Conservation (phyloP, 78 protist species). For the Chrysochromulina tobinii region DNA sequence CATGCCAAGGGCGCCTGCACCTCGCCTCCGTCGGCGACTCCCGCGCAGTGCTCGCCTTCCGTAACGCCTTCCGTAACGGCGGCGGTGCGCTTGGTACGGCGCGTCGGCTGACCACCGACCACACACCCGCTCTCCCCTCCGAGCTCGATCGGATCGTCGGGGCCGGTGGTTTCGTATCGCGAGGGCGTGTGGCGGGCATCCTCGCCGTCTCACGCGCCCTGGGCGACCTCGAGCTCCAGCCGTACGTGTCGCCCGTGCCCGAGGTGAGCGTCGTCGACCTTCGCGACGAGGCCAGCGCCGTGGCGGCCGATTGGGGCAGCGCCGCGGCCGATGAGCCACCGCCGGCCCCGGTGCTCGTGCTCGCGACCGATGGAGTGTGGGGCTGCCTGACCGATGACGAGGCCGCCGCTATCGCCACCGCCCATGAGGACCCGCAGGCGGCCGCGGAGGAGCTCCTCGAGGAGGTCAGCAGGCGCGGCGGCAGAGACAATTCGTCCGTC, state of each 20-base stretch:
- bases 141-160: slow-evolving; percentile 73
- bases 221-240: slow-evolving; percentile 73
- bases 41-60: slow-evolving; percentile 66
- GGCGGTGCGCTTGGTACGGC: neutral
- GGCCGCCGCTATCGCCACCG: too few species aligned
- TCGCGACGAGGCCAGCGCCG: too few species aligned
- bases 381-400: too few species aligned
- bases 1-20: slow-evolving; percentile 20
- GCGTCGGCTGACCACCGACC: too few species aligned
- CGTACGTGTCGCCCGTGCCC: slow-evolving; percentile 53
- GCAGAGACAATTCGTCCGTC: too few species aligned
- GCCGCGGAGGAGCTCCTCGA: too few species aligned
- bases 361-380: too few species aligned
- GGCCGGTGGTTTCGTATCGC: slow-evolving; percentile 72
- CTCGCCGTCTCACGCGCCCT: slow-evolving; percentile 77
- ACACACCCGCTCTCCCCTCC: slow-evolving; percentile 24
- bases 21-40: slow-evolving; percentile 86
- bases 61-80: neutral
- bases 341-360: too few species aligned
- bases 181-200: slow-evolving; percentile 74
- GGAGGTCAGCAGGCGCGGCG: too few species aligned
- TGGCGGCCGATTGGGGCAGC: too few species aligned
- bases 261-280: neutral
- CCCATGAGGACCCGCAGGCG: too few species aligned
- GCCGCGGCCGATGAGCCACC: too few species aligned